Evolutionary conservation across 2,329 filamentous ascomycete species (phyloP).

Genomic region (Lachnellula occidentalis): DNA sequence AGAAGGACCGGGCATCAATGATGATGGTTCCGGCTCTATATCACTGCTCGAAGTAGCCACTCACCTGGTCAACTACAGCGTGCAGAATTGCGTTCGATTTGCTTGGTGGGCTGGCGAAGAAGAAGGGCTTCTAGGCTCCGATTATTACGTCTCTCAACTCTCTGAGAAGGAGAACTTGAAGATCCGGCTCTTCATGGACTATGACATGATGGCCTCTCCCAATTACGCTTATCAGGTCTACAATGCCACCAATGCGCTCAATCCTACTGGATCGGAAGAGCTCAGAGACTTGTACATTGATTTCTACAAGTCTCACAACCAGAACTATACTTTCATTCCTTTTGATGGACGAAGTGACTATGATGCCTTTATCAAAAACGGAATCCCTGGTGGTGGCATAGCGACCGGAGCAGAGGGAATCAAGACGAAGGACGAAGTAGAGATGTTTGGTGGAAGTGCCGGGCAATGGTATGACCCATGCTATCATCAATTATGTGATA

Average conservation of each 20-base stretch:
- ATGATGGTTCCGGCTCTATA: conserved; percentile 32
- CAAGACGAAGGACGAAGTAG: conserved; percentile 60
- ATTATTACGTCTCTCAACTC: conserved; percentile 51
- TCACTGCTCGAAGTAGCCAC: conserved; percentile 56
- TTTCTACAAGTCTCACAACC: conserved; percentile 56
- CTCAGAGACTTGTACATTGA: conserved; percentile 50
- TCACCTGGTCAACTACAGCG: conserved; percentile 49
- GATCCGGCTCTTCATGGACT: conserved; percentile 62
- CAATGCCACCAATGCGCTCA: conserved; percentile 36
- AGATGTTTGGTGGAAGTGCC: conserved; percentile 62
- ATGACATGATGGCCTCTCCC: conserved; percentile 61
- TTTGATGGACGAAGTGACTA: conserved; percentile 80
- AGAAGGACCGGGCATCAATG: conserved; percentile 46
- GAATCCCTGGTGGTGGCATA: conserved; percentile 68
- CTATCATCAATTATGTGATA: conserved; percentile 57
- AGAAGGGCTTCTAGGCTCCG: conserved; percentile 57
- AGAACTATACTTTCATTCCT: conserved; percentile 62
- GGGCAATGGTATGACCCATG: conserved; percentile 53
- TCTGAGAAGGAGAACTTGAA: conserved; percentile 49
- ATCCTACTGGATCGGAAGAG: conserved; percentile 37
- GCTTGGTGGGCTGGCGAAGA: conserved; percentile 64
- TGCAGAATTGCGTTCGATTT: conserved; percentile 61
- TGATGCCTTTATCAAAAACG: conserved; percentile 65
- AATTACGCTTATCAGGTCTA: conserved; percentile 64
- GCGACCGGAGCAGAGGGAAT: conserved; percentile 71